These are phyloP conservation scores for Podosphaera fusca DNA, from an alignment of 2,329 filamentous ascomycete genomes.

Conservation along the genomic window DNA sequence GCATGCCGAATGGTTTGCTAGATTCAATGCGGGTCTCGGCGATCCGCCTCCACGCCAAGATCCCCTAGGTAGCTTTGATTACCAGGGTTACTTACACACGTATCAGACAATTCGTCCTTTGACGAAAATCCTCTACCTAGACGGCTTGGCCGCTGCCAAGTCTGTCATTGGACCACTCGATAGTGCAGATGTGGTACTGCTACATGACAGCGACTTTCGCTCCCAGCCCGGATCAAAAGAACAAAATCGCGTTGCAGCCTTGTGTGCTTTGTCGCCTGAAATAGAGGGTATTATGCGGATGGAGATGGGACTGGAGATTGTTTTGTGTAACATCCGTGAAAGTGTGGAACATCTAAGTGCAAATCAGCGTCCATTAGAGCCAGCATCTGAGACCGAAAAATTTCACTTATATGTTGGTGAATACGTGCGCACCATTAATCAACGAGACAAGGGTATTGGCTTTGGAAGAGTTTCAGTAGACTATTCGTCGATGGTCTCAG, in stretches of 20 bases:
- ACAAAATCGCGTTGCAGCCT: not conserved
- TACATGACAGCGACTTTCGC: not conserved
- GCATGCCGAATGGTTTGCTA: conserved; percentile 38
- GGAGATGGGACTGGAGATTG: conserved; percentile 49
- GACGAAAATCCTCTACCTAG: conserved; percentile 39
- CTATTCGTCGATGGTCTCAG: conserved; percentile 14
- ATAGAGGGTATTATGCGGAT: conserved; percentile 44
- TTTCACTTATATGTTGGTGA: conserved; percentile 2
- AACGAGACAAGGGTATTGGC: conserved; percentile 22
- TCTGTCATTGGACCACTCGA: conserved; percentile 42
- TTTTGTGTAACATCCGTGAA: conserved; percentile 36
- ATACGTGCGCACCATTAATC: conserved; percentile 20
- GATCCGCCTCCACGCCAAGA: too few species aligned
- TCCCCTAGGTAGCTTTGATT: too few species aligned
- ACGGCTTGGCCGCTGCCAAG: conserved; percentile 48
- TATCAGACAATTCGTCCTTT: conserved; percentile 36
- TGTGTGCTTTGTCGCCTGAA: conserved; percentile 26
- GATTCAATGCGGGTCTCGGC: too few species aligned
- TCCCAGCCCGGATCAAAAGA: too few species aligned
- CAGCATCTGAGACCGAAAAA: not conserved
- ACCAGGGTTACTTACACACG: conserved; percentile 37
- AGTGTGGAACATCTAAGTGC: conserved; percentile 10
- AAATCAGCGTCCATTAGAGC: conserved; percentile 3
- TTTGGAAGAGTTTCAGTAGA: conserved; percentile 14
- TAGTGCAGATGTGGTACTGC: conserved; percentile 37